phyloP scores from a whole-genome alignment of 306 rosid genomes.

The Quercus ilex region DNA sequence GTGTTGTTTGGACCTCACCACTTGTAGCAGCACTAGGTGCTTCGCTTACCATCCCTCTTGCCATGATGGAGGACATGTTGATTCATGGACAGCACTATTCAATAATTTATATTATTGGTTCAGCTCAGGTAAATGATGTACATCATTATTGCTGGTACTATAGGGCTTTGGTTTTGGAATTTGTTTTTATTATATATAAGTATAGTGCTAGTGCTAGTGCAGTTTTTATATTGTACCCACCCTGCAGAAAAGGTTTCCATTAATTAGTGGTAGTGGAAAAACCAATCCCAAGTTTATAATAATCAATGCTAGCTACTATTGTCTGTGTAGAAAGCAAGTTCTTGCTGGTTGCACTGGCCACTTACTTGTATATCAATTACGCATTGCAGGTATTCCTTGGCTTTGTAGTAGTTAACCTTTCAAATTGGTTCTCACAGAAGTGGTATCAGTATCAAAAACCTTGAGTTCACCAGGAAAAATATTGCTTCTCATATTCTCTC shows the following conservation, averaged over 20 bases:
- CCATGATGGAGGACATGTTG: constrained; percentile 31
- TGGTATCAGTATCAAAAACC: constrained; percentile 9
- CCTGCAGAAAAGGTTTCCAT: background rate
- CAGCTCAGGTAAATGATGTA: constrained; percentile 21
- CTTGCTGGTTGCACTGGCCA: background rate
- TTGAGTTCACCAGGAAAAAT: background rate
- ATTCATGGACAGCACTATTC: constrained; percentile 30
- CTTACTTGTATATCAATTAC: background rate
- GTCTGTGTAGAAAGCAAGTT: background rate
- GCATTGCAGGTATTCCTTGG: constrained; percentile 25
- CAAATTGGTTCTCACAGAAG: constrained; percentile 27
- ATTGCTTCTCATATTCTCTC: background rate
- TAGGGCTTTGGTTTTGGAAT: background rate
- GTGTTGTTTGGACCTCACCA: constrained; percentile 33
- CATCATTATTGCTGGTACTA: too few relatives aligned
- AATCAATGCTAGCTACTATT: background rate
- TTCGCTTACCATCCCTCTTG: constrained; percentile 30
- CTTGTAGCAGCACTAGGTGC: constrained; percentile 29
- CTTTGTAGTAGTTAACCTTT: constrained; percentile 29
- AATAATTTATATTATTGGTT: constrained; percentile 21
- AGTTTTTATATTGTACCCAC: too few relatives aligned
- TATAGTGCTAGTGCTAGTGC: too few relatives aligned
- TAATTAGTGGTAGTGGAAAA: background rate
- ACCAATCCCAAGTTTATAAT: background rate
- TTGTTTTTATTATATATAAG: background rate